Base-by-base conservation (phyloP, 2,329 filamentous ascomycete species). In the Colletotrichum noveboracense region DNA sequence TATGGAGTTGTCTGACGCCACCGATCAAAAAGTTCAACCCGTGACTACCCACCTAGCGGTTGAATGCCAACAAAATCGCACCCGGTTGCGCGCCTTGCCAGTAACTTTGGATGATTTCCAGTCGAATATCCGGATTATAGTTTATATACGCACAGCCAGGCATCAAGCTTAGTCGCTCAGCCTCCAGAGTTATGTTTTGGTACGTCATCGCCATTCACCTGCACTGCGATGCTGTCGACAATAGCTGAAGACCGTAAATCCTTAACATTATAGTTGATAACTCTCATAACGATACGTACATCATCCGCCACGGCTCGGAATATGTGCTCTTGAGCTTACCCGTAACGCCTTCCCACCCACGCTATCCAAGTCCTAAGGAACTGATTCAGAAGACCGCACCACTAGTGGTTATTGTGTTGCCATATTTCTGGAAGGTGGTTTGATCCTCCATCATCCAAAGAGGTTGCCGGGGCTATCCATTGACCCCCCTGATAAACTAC, bases 211-310 rank as follows among this genome's bases (percentile, higher is more conserved):
- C 26, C 14, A 12, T 61, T 34, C 58, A 34, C 18, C 14, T 56
- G 38, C 18, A 43, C 38, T 43, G 18, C 21, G 28, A 30, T 30
- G n/a, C 12, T 30, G 18, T 21, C 26, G 30, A 21, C 4, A 26
- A 61, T 13, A 14, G 18, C n/a, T 66, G 24, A 34, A 76, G 48
- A 74, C 64, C 60, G 55, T 36, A 66, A 77, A 77, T 71, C 64
- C 61, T 76, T 52, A 67, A 74, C 74, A 74, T 77, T 76, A 76
- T 71, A 70, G 69, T 67, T 52, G 18, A 48, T 66, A 74, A 75
- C 64, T 69, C 68, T 76, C 74, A 69, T 77, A 76, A 76, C 70
- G 38, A 76, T 76, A 77, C 76, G 64, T 75, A 75, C 74, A 74
- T 76, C 70, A 62, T 71, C 61, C 61, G 52, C 38, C 38, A 60